A percentile compares a stretch with the other conserved stretches of the same genome.
Evolutionary conservation across 2,329 filamentous ascomycete species (phyloP).

Genomic region (Monosporascus sp.): DNA sequence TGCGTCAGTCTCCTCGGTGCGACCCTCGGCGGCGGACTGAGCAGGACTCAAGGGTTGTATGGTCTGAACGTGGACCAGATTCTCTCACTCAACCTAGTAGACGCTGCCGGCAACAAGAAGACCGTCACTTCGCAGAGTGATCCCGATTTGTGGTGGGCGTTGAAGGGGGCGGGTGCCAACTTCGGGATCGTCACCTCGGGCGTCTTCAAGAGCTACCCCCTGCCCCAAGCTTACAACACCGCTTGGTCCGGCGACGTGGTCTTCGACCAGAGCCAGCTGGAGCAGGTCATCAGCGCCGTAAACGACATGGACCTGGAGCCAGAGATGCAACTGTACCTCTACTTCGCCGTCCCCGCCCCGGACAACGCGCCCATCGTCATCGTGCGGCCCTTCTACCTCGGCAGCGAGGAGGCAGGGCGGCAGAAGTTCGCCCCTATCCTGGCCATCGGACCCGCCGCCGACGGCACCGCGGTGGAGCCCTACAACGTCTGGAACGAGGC

Average conservation of each 20-base stretch:
- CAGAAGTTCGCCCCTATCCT: constrained; percentile 31
- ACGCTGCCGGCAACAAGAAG: constrained; percentile 18
- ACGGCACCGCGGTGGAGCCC: constrained; percentile 22
- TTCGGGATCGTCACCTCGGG: constrained; percentile 44
- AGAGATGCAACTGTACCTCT: constrained; percentile 30
- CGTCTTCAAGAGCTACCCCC: constrained; percentile 35
- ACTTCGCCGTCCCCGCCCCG: constrained; percentile 18
- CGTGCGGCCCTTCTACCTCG: constrained; percentile 26
- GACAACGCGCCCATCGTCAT: constrained; percentile 18
- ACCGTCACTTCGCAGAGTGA: constrained; percentile 19
- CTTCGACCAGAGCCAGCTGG: constrained; percentile 22
- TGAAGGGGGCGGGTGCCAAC: constrained; percentile 46
- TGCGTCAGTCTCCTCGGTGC: constrained; percentile 20
- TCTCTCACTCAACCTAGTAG: constrained; percentile 25
- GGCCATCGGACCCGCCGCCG: constrained; percentile 24
- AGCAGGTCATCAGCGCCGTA: constrained; percentile 30
- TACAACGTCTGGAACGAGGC: constrained; percentile 36
- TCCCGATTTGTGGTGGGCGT: constrained; percentile 42
- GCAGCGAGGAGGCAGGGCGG: constrained; percentile 24
- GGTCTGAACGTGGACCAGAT: constrained; percentile 28
- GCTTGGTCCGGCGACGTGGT: constrained; percentile 20
- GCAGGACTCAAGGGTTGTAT: constrained; percentile 12
- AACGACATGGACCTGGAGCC: constrained; percentile 30
- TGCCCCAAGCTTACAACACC: constrained; percentile 20
- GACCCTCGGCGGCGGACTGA: constrained; percentile 15